These are phyloP conservation scores for Phaeophleospora eucalypticola DNA, from an alignment of 2,329 filamentous ascomycete genomes.

Conservation along the genomic window DNA sequence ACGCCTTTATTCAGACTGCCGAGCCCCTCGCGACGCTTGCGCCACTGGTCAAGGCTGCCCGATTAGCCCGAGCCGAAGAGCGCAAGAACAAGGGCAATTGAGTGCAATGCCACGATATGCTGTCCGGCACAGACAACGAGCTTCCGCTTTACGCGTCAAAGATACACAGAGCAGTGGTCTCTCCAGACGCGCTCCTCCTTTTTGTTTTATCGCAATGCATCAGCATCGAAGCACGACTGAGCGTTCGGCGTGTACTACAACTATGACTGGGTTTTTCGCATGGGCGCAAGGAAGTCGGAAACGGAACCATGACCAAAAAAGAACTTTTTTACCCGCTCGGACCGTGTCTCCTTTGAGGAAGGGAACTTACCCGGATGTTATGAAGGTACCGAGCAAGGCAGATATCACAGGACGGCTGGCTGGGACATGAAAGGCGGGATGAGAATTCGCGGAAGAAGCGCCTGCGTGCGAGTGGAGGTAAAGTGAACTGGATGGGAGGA, in stretches of 20 bases:
- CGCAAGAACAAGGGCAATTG: conserved; percentile 44
- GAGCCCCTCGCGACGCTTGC: conserved; percentile 65
- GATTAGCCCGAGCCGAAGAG: conserved; percentile 80
- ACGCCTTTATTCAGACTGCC: conserved; percentile 50
- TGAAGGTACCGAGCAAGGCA: no score
- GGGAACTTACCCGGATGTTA: no score
- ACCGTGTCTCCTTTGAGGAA: no score
- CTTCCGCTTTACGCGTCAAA: no score
- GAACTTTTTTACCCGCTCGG: no score
- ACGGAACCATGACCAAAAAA: background rate
- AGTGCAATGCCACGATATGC: conserved; percentile 4
- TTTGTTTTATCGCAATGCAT: conserved; percentile 5
- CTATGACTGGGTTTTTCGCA: background rate
- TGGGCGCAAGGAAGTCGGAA: conserved; percentile 10
- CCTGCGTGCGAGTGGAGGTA: background rate
- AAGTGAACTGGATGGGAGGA: background rate
- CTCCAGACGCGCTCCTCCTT: background rate
- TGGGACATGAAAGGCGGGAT: no score
- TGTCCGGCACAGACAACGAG: no score
- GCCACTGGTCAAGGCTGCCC: conserved; percentile 79
- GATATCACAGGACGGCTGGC: no score
- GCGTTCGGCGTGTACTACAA: conserved; percentile 18
- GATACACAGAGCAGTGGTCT: background rate
- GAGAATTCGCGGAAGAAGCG: no score
- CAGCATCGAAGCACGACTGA: conserved; percentile 13